Percentiles rank a stretch among this genome's conserved stretches.
Conservation (phyloP, 768 basidiomycete genomes). For the Rhodosporidiobolus sp. region DNA sequence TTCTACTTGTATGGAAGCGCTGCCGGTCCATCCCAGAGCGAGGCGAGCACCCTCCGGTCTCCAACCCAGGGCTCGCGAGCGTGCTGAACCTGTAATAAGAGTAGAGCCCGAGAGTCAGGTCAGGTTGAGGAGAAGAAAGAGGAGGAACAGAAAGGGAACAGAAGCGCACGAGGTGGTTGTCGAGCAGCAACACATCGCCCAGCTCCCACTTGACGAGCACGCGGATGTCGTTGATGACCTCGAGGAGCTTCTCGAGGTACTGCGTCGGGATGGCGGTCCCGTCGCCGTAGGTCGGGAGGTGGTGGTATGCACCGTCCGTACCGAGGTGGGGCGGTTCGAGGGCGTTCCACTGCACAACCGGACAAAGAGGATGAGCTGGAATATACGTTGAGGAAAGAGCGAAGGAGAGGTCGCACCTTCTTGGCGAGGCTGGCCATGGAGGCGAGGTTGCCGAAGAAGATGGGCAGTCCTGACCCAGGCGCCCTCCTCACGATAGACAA, state of each 20-base stretch:
- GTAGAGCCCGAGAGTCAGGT: not conserved
- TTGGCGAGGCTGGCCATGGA: constrained; percentile 1
- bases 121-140: too few species aligned
- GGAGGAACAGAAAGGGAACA: too few species aligned
- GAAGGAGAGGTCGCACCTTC: not conserved
- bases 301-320: constrained; percentile 17
- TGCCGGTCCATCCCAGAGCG: constrained; percentile 18
- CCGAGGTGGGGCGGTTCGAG: constrained; percentile 13
- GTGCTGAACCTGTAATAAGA: constrained; percentile 15
- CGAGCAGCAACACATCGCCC: constrained; percentile 22
- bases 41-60: constrained; percentile 14
- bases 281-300: constrained; percentile 21
- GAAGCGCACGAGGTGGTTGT: constrained; percentile 19
- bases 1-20: constrained; percentile 4
- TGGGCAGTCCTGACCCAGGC: not conserved
- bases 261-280: constrained; percentile 11
- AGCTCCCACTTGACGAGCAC: constrained; percentile 14
- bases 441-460: constrained; percentile 20
- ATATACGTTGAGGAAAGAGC: not conserved
- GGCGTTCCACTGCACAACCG: not conserved
- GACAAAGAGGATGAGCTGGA: not conserved
- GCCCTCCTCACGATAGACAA: constrained; percentile 2
- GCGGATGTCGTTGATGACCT: constrained; percentile 4
- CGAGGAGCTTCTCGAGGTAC: constrained; percentile 3
- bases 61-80: constrained; percentile 23